These are phyloP conservation scores for Verticillium longisporum DNA, from an alignment of 2,329 filamentous ascomycete genomes.

Conservation along the genomic window DNA sequence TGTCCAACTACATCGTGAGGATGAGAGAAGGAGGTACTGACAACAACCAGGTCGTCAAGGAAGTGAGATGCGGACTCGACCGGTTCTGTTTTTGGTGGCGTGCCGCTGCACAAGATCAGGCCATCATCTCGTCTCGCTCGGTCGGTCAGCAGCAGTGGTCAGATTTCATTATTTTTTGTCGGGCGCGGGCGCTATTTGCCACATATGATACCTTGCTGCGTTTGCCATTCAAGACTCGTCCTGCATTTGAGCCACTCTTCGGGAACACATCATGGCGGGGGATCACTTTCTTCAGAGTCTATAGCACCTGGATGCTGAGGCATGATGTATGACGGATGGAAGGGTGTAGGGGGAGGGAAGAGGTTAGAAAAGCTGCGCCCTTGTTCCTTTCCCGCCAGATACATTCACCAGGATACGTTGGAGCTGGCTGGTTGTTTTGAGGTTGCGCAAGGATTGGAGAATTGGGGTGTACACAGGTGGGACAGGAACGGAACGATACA, in stretches of 20 bases:
- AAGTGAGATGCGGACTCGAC: neutral
- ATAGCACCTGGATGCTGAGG: constrained; percentile 13
- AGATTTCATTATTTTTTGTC: neutral
- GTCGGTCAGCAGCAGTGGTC: neutral
- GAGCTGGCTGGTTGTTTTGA: constrained; percentile 1
- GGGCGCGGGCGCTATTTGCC: neutral
- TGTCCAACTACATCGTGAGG: neutral
- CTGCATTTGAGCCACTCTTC: neutral
- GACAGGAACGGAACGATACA: neutral
- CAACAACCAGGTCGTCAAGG: neutral
- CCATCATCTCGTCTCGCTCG: neutral
- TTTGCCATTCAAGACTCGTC: neutral
- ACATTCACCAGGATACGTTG: constrained; percentile 3
- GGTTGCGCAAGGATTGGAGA: constrained; percentile 2
- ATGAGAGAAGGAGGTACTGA: neutral
- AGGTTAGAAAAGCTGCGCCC: neutral
- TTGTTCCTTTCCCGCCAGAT: neutral
- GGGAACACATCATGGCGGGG: neutral
- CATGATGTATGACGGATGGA: constrained; percentile 6
- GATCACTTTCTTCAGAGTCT: neutral
- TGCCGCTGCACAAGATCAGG: neutral
- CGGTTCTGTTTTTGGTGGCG: too few relatives aligned
- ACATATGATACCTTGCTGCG: constrained; percentile 18
- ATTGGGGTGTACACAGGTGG: neutral
- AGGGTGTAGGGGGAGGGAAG: neutral